Evolutionary conservation across 2,329 filamentous ascomycete genomes (phyloP).

Genomic region (Trichoderma koningii): DNA sequence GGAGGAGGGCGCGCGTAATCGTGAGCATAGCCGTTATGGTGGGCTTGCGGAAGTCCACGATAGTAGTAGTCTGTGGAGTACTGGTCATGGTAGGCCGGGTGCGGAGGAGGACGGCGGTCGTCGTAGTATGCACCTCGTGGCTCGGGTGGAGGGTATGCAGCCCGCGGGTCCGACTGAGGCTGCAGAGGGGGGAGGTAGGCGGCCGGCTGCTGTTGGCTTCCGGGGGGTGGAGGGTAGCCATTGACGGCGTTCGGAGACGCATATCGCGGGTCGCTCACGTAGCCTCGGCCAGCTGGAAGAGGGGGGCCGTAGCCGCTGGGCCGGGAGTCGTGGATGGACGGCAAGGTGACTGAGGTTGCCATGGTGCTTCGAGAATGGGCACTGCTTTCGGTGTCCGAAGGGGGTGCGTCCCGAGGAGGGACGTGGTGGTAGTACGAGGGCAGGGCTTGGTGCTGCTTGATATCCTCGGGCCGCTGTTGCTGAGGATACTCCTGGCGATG

Average conservation of each 20-base stretch:
- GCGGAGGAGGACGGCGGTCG: slow-evolving; percentile 40
- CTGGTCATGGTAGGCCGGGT: slow-evolving; percentile 39
- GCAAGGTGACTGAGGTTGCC: slow-evolving; percentile 50
- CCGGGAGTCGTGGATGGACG: slow-evolving; percentile 53
- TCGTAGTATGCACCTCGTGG: slow-evolving; percentile 44
- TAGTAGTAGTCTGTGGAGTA: slow-evolving; percentile 43
- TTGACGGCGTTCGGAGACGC: slow-evolving; percentile 50
- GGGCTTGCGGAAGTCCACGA: slow-evolving; percentile 38
- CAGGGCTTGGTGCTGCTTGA: slow-evolving; percentile 47
- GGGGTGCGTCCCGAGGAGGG: slow-evolving; percentile 44
- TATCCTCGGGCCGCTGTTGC: slow-evolving; percentile 43
- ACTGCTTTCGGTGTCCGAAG: slow-evolving; percentile 32
- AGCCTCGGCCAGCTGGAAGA: slow-evolving; percentile 39
- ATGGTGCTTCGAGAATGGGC: slow-evolving; percentile 39
- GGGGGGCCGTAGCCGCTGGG: slow-evolving; percentile 41
- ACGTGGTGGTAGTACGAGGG: slow-evolving; percentile 42
- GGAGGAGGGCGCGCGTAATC: slow-evolving; percentile 37
- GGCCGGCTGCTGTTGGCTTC: slow-evolving; percentile 35
- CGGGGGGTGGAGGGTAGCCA: slow-evolving; percentile 49
- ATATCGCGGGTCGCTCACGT: slow-evolving; percentile 43
- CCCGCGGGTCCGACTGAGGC: slow-evolving; percentile 40
- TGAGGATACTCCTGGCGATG: slow-evolving; percentile 44
- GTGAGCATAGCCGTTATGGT: slow-evolving; percentile 36
- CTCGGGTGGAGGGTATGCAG: slow-evolving; percentile 45
- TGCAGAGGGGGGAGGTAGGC: slow-evolving; percentile 46